A percentile compares a stretch with the other conserved stretches of the same genome.
phyloP scores from a whole-genome alignment of 345 rosid genomes.

The Erodium maritimum region DNA sequence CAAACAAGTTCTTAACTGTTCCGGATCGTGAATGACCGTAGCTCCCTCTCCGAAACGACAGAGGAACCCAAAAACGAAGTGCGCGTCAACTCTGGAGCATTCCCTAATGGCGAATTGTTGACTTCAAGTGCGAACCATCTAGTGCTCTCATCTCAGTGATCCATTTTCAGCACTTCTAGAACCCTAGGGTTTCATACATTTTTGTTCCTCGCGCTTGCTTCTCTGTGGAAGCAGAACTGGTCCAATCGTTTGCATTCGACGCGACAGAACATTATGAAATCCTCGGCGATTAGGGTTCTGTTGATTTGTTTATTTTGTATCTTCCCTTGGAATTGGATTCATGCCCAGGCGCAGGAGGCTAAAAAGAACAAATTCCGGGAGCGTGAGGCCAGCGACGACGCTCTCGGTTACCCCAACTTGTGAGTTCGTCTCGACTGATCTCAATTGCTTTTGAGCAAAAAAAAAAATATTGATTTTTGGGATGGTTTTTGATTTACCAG shows the following conservation, averaged over 20 bases:
- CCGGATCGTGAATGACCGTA: too few relatives aligned
- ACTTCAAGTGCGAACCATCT: neutral
- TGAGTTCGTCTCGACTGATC: constrained; percentile 20
- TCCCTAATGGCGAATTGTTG: too few relatives aligned
- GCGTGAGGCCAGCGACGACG: constrained; percentile 74
- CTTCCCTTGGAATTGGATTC: constrained; percentile 11
- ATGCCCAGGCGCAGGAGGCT: constrained; percentile 30
- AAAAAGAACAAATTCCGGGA: constrained; percentile 58
- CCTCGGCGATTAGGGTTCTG: neutral
- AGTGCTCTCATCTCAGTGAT: neutral
- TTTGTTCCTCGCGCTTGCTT: neutral
- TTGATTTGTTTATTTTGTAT: constrained; percentile 24
- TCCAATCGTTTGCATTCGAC: neutral
- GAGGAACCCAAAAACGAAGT: too few relatives aligned
- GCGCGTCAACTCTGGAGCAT: too few relatives aligned
- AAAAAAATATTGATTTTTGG: neutral
- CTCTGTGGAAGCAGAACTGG: neutral
- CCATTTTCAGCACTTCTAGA: neutral
- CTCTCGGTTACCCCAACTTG: constrained; percentile 61
- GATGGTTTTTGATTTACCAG: too few relatives aligned
- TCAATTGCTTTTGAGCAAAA: constrained; percentile 1
- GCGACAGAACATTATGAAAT: neutral
- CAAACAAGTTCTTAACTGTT: too few relatives aligned
- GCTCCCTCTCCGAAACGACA: too few relatives aligned
- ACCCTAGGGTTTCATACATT: neutral